These are phyloP conservation scores for Immersiporthe knoxdaviesiana DNA, from an alignment of 2,329 filamentous ascomycete genomes.

Conservation along the genomic window DNA sequence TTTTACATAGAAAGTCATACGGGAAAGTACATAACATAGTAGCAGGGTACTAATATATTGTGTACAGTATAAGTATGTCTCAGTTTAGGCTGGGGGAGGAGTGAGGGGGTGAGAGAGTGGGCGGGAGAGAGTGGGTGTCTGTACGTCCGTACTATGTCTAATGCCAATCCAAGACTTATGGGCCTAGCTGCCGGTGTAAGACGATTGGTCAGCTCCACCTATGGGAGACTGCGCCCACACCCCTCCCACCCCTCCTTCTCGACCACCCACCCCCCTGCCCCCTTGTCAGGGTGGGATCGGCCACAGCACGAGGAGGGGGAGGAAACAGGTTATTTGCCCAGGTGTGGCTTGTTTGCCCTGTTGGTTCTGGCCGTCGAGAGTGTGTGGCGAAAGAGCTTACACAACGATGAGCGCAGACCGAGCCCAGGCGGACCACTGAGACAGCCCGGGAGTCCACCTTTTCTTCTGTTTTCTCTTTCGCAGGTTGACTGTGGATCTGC, in stretches of 20 bases:
- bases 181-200: slow-evolving; percentile 24
- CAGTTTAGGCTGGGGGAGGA: not conserved
- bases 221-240: not conserved
- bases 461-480: not conserved
- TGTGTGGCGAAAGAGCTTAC: slow-evolving; percentile 31
- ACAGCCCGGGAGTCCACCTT: not conserved
- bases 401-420: slow-evolving; percentile 22
- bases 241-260: no score
- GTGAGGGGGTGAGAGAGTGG: not conserved
- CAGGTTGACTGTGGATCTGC: slow-evolving; percentile 1
- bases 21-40: not conserved
- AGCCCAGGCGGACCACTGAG: slow-evolving; percentile 3
- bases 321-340: slow-evolving; percentile 32
- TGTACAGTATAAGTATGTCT: not conserved
- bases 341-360: slow-evolving; percentile 33
- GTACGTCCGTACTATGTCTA: no score
- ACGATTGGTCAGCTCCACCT: slow-evolving; percentile 23
- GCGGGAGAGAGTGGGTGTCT: no score
- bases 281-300: slow-evolving; percentile 24
- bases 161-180: not conserved
- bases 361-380: slow-evolving; percentile 15
- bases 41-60: not conserved
- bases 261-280: no score
- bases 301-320: slow-evolving; percentile 8
- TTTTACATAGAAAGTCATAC: not conserved